Base-by-base conservation (phyloP, 1,284 basidiomycete species). In the Naganishia albida region DNA sequence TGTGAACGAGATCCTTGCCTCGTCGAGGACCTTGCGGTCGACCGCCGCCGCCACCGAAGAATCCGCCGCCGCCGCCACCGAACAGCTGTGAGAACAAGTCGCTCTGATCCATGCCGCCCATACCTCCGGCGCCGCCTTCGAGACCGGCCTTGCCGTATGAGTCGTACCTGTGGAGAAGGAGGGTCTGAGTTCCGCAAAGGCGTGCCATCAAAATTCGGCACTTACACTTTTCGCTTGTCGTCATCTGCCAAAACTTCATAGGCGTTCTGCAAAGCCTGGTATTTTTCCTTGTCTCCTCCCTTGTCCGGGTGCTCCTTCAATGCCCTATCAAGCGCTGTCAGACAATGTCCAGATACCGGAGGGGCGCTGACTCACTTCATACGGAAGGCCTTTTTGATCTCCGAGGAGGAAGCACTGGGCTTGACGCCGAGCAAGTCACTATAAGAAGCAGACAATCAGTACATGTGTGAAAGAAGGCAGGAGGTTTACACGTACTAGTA, bases 81-180 rank as follows among this genome's bases (percentile, higher is more conserved):
- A 99, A 99, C 65, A 99, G 85, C 75, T 98, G 95, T 69, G 91
- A 92, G 86, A 99, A 99, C 48, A 99, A 85, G 81, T 99, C 95
- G 15, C 94, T 91, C 6, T 43, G 15, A 81, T 98, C 93, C 93
- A 98, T 97, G 18, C 78, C 90, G 83, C 91, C 89, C 51, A 90
- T 89, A 67, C 93, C 93, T 66, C 78, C 78, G 68, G 80, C 88
- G 82, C 40, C 40, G 39, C 80, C 92, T 89, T 76, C 86, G 85
- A 99, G 81, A 55, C 94, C 96, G 69, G 93, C 92, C 80, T 97
- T 93, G 72, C 96, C 96, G 68, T 89, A 88, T 67, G 89, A 82
- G 83, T 99, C 95, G 75, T 99, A 99, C 69, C 75, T 76, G 70
- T 40, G 43, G 8, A 49, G 7, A 16, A 72, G 51, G 23, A 65